phyloP scores from a whole-genome alignment of 2,329 filamentous ascomycete species.

The Phyllosticta ampelicida region DNA sequence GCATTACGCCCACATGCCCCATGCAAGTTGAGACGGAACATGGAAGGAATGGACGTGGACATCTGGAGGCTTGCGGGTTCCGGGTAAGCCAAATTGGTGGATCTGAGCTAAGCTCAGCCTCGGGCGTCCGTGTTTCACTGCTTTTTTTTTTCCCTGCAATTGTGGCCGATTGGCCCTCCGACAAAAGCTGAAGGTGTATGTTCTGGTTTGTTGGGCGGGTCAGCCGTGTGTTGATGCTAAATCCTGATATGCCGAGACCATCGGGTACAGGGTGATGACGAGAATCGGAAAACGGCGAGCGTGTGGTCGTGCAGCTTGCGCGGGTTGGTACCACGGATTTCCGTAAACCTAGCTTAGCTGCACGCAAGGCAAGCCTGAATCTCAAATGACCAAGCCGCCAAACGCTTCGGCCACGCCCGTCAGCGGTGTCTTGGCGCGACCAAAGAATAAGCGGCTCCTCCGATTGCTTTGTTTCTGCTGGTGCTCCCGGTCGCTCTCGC shows the following conservation, averaged over 20 bases:
- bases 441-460: not conserved
- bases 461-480: not conserved
- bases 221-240: not conserved
- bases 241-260: not conserved
- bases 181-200: no score
- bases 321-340: not conserved
- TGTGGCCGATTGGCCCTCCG: not conserved
- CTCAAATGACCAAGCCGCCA: constrained; percentile 6
- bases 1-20: not conserved
- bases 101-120: not conserved
- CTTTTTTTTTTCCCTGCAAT: not conserved
- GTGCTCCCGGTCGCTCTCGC: constrained; percentile 3
- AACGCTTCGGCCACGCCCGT: constrained; percentile 10
- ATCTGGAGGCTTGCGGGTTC: not conserved
- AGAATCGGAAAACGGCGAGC: not conserved
- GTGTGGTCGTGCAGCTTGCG: not conserved
- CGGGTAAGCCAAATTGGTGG: not conserved
- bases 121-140: not conserved
- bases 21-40: not conserved
- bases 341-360: not conserved
- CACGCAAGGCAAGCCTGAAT: not conserved
- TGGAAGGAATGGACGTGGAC: no score
- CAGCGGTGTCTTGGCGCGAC: constrained; percentile 7
- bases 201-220: not conserved
- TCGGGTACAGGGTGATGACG: not conserved